phyloP scores from a whole-genome alignment of 2,329 filamentous ascomycete genomes.

The Sclerotiophoma versabilis region DNA sequence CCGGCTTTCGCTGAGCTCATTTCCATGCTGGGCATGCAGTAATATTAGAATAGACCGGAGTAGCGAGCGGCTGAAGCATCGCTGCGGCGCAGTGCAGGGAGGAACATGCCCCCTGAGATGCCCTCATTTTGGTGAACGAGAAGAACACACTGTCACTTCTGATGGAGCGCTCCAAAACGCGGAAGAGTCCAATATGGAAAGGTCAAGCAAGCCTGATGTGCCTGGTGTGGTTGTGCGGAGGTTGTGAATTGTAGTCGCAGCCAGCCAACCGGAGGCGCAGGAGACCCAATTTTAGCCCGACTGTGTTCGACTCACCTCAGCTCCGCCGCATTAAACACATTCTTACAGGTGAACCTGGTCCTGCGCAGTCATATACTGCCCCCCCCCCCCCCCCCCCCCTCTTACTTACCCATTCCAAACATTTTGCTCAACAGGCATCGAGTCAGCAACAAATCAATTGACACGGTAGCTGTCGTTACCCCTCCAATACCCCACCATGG shows the following conservation, averaged over 20 bases:
- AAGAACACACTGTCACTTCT: no score
- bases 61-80: conserved; percentile 4
- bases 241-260: neutral
- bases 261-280: conserved; percentile 20
- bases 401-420: neutral
- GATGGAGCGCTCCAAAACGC: neutral
- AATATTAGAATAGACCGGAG: neutral
- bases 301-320: conserved; percentile 19
- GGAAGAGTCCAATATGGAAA: neutral
- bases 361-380: conserved; percentile 8
- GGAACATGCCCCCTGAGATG: neutral
- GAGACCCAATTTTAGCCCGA: conserved; percentile 19
- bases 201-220: neutral
- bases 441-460: conserved; percentile 13
- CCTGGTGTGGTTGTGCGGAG: neutral
- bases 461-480: conserved; percentile 17
- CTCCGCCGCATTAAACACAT: conserved; percentile 13
- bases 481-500: conserved; percentile 41
- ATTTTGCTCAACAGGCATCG: neutral
- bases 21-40: neutral
- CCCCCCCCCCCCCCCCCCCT: neutral
- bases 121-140: neutral
- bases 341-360: conserved; percentile 14
- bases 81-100: conserved; percentile 3
- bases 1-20: neutral